These are phyloP conservation scores for Trichoderma asperelloides DNA, from an alignment of 495 filamentous ascomycete species.

Conservation along the genomic window DNA sequence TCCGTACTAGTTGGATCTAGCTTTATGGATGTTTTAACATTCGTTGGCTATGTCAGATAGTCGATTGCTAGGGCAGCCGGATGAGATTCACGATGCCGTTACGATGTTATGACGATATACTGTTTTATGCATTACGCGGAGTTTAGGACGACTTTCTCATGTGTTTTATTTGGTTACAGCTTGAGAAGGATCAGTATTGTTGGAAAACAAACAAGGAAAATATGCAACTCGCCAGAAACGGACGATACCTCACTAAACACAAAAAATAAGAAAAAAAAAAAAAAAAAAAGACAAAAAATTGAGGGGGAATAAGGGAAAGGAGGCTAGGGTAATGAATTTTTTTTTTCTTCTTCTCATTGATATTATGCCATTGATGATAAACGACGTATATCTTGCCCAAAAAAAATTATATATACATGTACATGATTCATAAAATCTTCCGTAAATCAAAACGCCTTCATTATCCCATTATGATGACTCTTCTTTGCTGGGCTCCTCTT, in stretches of 20 bases:
- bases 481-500: constrained; percentile 21
- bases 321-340: neutral
- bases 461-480: constrained; percentile 6
- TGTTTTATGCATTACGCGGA: neutral
- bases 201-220: neutral
- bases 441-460: neutral
- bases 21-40: neutral
- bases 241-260: neutral
- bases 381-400: neutral
- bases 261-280: neutral
- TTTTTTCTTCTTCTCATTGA: neutral
- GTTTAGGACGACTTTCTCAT: neutral
- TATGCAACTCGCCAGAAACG: neutral
- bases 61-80: neutral
- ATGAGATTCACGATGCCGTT: neutral
- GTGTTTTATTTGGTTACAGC: neutral
- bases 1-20: neutral
- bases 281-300: too few relatives aligned
- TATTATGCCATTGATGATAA: neutral
- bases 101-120: neutral
- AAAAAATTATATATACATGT: neutral
- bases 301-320: neutral
- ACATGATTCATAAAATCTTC: neutral
- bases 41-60: neutral
- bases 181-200: neutral